Conservation (phyloP, 345 rosid genomes). For the Rhodomyrtus tomentosa region DNA sequence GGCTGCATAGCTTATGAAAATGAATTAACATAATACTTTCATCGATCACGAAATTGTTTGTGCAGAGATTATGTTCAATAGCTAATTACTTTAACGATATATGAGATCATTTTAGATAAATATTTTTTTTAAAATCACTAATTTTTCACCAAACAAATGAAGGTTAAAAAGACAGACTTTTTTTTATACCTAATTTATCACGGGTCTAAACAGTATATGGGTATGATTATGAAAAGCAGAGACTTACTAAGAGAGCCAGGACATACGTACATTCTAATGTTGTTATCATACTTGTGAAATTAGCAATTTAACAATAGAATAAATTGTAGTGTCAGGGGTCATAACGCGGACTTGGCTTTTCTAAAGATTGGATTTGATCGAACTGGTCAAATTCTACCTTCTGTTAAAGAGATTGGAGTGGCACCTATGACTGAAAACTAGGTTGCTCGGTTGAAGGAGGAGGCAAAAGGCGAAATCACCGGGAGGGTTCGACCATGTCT, state of each 20-base stretch:
- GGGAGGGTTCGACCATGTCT: background rate
- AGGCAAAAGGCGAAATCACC: too few species aligned
- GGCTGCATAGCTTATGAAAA: background rate
- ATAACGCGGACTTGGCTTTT: too few species aligned
- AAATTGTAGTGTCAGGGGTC: background rate
- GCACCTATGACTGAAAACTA: too few species aligned
- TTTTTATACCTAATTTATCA: background rate
- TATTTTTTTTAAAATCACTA: background rate
- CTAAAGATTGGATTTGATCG: too few species aligned
- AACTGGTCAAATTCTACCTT: too few species aligned
- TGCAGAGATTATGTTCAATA: fast-evolving
- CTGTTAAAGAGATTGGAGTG: too few species aligned
- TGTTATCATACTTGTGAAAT: background rate
- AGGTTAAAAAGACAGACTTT: background rate
- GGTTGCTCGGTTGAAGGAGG: too few species aligned
- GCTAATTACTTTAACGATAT: background rate
- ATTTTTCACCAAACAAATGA: background rate
- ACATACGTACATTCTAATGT: background rate
- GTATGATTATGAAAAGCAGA: background rate
- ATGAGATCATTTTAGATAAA: fast-evolving
- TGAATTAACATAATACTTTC: background rate
- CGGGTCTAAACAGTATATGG: too few species aligned
- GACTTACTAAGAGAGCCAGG: background rate
- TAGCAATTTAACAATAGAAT: background rate
- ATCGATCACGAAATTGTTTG: background rate